Base-by-base conservation (phyloP, 2,329 filamentous ascomycete genomes). In the Pochonia chlamydosporia region DNA sequence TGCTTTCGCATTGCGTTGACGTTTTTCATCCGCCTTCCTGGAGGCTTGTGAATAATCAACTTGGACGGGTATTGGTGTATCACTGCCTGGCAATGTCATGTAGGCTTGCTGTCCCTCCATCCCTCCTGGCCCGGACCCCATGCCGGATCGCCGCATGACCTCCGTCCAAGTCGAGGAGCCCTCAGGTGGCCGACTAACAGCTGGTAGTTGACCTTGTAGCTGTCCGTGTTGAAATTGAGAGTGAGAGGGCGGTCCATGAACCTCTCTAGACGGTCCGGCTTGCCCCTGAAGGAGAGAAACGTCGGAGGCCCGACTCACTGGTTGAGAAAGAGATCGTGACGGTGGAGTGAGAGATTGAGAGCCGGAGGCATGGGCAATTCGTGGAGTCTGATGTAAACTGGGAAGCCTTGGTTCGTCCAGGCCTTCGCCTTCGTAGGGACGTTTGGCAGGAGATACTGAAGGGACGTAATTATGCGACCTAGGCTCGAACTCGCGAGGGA, bases 11-110 rank as follows among this genome's bases (percentile, higher is more conserved):
- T 95, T 95, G 44, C 89, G 80, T 63, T 86, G 84, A 47, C 89
- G 77, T 68, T 93, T 95, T 64, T 95, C 88, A 59, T 93, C 87
- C 33, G 88, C 87, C 57, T 88, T 82, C 55, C 84, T 85, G 11
- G 89, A 95, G 11, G 85, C 89, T 57, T 89, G 85, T 55, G 89
- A 85, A 37, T 87, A 82, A 61, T 95, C 89, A 9, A 92, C 82
- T 13, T 84, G 83, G 42, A 91, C 81, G 9, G 74, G 65, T 36
- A 81, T 76, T 3, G 65, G 63, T 5, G 59, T 61, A 26, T 67
- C 65, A 28, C 59, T 66, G 16, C 66, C 65, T 4, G 67, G 67
- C 9, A 69, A 51, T 10, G 62, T 62, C 63, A 69, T 66, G 43
- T 59, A 65, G n/a, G 64, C 65, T 43, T 68, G 64, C 36, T 67